Evolutionary conservation across 1,284 basidiomycete genomes (phyloP).

Genomic region (Papiliotrema nemorosa): DNA sequence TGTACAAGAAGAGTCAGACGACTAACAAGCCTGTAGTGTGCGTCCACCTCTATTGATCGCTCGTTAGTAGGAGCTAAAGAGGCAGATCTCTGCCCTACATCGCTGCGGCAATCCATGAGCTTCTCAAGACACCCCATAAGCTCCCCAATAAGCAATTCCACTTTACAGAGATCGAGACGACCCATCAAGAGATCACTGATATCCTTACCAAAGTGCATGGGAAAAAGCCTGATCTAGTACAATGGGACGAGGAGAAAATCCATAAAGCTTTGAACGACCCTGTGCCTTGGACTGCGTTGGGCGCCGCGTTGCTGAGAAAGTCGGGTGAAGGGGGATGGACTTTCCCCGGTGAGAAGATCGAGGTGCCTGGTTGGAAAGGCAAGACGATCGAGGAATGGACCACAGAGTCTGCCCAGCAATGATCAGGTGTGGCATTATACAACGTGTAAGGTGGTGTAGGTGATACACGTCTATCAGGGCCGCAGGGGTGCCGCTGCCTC

Average conservation of each 20-base stretch:
- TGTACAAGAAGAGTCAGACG: not conserved
- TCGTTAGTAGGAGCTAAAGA: not conserved
- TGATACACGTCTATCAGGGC: too few relatives aligned
- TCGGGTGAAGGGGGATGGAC: not conserved
- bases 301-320: not conserved
- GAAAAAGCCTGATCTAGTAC: not conserved
- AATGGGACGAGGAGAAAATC: not conserved
- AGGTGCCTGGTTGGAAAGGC: conserved; percentile 1
- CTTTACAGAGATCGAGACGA: not conserved
- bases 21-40: not conserved
- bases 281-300: not conserved
- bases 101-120: not conserved
- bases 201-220: conserved; percentile 2
- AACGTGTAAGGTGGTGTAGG: too few relatives aligned
- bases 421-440: too few relatives aligned
- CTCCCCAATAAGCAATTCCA: not conserved
- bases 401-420: not conserved
- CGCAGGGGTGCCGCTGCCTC: too few relatives aligned
- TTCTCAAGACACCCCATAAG: not conserved
- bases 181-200: not conserved
- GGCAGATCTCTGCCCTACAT: not conserved
- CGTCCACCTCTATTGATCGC: not conserved
- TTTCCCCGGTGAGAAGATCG: not conserved
- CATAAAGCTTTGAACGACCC: not conserved
- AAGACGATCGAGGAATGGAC: not conserved